A percentile compares a stretch with the other conserved stretches of the same genome.
Evolutionary conservation across 768 basidiomycete species (phyloP).

Genomic region (Daedaleopsis sinensis): DNA sequence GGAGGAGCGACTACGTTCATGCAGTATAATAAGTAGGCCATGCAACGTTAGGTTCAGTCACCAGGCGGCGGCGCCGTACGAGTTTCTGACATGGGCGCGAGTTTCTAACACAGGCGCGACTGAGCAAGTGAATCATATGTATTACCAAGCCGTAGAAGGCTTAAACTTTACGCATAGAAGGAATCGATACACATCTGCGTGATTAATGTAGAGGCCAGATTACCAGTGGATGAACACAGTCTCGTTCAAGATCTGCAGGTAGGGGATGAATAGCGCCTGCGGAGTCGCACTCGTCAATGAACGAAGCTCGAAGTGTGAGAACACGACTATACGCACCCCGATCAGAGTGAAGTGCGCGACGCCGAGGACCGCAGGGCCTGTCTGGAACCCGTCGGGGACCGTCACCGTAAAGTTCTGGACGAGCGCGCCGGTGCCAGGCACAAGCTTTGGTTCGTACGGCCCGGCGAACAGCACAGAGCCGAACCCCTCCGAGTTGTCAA

Average conservation of each 20-base stretch:
- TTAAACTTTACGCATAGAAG: too few relatives aligned
- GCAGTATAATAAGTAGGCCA: too few relatives aligned
- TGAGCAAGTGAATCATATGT: too few relatives aligned
- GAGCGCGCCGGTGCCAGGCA: neutral
- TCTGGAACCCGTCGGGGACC: constrained; percentile 22
- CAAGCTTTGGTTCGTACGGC: constrained; percentile 27
- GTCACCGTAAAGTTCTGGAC: constrained; percentile 33
- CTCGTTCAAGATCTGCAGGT: constrained; percentile 10
- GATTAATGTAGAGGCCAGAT: neutral
- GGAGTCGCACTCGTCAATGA: neutral
- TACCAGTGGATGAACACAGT: constrained; percentile 8
- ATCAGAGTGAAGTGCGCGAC: constrained; percentile 26
- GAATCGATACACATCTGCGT: too few relatives aligned
- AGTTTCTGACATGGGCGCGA: too few relatives aligned
- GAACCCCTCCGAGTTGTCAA: constrained; percentile 20
- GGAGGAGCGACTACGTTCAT: too few relatives aligned
- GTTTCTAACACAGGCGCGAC: too few relatives aligned
- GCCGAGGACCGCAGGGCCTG: constrained; percentile 18
- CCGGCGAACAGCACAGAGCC: constrained; percentile 35
- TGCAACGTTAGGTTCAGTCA: too few relatives aligned
- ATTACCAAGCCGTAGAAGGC: too few relatives aligned
- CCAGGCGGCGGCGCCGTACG: too few relatives aligned
- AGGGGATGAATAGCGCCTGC: constrained; percentile 7
- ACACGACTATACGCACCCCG: constrained; percentile 20
- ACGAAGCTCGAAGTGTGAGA: neutral